Evolutionary conservation across 441 rosid genomes (phyloP).

Genomic region (Aleurites moluccanus): DNA sequence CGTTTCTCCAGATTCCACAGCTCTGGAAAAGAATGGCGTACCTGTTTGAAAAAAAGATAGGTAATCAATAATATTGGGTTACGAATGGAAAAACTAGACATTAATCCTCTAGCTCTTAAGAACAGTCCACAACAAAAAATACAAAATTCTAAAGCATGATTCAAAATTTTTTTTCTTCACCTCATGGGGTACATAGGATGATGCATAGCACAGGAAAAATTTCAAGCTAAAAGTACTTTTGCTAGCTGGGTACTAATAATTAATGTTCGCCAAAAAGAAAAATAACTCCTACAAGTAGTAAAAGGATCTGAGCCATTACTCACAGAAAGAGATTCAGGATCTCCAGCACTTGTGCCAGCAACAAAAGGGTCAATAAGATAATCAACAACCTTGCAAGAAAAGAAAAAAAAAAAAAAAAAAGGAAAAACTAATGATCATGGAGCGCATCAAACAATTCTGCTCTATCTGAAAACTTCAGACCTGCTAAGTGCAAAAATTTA

Average conservation of each 20-base stretch:
- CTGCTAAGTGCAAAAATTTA: constrained; percentile 1
- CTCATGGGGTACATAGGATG: neutral
- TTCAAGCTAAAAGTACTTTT: constrained; percentile 1
- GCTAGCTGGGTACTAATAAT: neutral
- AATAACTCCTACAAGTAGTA: constrained; percentile 13
- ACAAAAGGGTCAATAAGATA: constrained; percentile 92
- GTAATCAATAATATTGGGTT: constrained; percentile 16
- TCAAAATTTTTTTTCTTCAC: neutral
- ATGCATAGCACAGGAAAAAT: neutral
- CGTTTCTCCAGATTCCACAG: constrained; percentile 85
- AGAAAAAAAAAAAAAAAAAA: constrained; percentile 23
- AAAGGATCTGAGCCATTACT: constrained; percentile 38
- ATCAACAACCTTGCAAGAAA: constrained; percentile 76
- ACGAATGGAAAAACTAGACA: constrained; percentile 17
- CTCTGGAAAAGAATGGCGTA: constrained; percentile 80
- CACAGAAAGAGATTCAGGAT: constrained; percentile 92
- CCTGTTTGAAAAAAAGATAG: constrained; percentile 45
- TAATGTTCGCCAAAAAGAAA: neutral
- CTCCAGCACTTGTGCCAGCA: constrained; percentile 90
- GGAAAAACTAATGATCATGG: constrained; percentile 17
- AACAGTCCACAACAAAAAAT: constrained; percentile 13
- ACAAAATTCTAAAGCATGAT: neutral
- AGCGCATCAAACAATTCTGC: constrained; percentile 4
- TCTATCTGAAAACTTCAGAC: neutral
- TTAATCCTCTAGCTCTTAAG: constrained; percentile 13